Conservation (phyloP, 2,329 filamentous ascomycete species). For the Xylariaceae sp. region DNA sequence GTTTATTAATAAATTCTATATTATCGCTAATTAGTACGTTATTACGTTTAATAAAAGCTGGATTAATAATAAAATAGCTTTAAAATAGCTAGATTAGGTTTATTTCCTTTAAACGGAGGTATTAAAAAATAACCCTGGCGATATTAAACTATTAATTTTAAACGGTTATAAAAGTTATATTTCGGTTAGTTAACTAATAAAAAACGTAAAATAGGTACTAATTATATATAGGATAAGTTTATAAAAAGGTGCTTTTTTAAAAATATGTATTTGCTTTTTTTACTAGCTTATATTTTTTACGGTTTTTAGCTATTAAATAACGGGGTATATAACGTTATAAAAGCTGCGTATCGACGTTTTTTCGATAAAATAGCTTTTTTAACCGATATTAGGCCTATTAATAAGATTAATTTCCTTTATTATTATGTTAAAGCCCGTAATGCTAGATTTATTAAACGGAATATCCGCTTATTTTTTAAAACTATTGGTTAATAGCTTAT, state of each 20-base stretch:
- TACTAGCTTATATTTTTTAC: background rate
- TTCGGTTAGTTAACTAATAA: background rate
- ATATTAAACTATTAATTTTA: background rate
- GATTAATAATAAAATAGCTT: background rate
- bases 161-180: background rate
- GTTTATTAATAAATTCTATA: background rate
- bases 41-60: background rate
- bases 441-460: too few species aligned
- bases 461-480: too few species aligned
- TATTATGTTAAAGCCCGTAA: background rate
- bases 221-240: background rate
- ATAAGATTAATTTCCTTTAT: conserved; percentile 1
- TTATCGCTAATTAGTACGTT: background rate
- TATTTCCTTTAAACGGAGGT: background rate
- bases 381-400: background rate
- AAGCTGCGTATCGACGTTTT: background rate
- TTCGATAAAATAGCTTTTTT: background rate
- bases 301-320: background rate
- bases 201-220: background rate
- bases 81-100: background rate
- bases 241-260: background rate
- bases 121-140: background rate
- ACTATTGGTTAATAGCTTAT: too few species aligned
- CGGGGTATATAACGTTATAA: background rate
- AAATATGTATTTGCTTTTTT: background rate